Percentiles rank a stretch among this genome's conserved stretches.
Conservation (phyloP, 73 alveolate species). For the Stentor coeruleus region DNA sequence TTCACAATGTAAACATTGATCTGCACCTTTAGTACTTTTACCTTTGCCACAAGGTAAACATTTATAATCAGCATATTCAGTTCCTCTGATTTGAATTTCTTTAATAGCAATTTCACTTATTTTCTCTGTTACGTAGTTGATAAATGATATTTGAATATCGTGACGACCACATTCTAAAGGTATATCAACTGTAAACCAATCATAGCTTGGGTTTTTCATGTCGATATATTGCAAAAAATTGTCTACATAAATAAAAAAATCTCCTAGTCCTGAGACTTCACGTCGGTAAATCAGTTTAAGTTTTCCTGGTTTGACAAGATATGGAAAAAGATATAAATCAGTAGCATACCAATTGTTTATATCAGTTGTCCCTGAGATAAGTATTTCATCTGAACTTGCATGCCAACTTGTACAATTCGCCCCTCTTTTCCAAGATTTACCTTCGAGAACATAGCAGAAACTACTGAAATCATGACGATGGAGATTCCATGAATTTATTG, state of each 20-base stretch:
- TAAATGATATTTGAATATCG: not conserved
- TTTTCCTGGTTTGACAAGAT: not conserved
- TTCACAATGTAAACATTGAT: not conserved
- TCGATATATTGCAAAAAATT: not conserved
- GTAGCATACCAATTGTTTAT: conserved; percentile 1
- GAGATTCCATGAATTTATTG: not conserved
- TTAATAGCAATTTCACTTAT: not conserved
- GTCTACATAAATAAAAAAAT: not conserved
- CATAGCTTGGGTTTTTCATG: not conserved
- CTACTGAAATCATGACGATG: not conserved
- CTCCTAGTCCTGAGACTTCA: not conserved
- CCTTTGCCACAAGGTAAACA: not conserved
- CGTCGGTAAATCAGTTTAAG: not conserved
- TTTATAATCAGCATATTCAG: not conserved
- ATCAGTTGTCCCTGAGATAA: not conserved
- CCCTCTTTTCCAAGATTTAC: not conserved
- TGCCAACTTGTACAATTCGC: not conserved
- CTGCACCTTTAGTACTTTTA: not conserved
- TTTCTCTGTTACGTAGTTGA: not conserved
- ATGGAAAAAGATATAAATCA: not conserved
- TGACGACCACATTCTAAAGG: not conserved
- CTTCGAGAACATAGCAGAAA: not conserved
- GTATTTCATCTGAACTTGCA: not conserved
- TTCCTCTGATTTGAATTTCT: not conserved
- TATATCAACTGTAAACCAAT: not conserved